These are phyloP conservation scores for Chaetomium strumarium DNA, from an alignment of 2,329 filamentous ascomycete species.

Conservation along the genomic window DNA sequence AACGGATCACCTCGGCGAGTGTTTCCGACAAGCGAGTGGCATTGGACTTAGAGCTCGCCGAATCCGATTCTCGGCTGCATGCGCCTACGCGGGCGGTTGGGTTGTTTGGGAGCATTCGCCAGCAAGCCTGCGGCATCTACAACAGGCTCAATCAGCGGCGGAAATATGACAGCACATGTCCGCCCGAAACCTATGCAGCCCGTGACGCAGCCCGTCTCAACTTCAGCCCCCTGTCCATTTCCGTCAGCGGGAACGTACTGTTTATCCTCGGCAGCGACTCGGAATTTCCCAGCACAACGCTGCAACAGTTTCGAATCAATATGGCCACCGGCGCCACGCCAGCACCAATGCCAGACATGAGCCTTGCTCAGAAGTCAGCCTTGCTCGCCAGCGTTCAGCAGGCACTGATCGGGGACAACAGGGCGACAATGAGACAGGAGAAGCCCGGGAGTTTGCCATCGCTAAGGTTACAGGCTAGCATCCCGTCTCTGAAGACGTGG, in stretches of 20 bases:
- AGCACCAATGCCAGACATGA: background rate
- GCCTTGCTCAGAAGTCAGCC: background rate
- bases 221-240: background rate
- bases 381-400: background rate
- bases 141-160: background rate
- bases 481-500: background rate
- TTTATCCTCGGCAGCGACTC: background rate
- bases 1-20: background rate
- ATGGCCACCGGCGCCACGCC: background rate
- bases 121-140: background rate
- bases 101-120: background rate
- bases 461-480: background rate
- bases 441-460: background rate
- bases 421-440: background rate
- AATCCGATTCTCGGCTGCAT: too few relatives aligned
- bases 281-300: background rate
- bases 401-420: background rate
- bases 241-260: background rate
- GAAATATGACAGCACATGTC: background rate
- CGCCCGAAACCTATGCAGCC: background rate
- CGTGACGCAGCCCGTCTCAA: background rate
- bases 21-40: background rate
- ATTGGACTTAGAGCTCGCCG: background rate
- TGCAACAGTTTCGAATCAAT: background rate
- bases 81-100: background rate